A percentile compares a stretch with the other conserved stretches of the same genome.
These are phyloP conservation scores for Leucocoprinus sp. DNA, from an alignment of 768 basidiomycete genomes.

Conservation along the genomic window DNA sequence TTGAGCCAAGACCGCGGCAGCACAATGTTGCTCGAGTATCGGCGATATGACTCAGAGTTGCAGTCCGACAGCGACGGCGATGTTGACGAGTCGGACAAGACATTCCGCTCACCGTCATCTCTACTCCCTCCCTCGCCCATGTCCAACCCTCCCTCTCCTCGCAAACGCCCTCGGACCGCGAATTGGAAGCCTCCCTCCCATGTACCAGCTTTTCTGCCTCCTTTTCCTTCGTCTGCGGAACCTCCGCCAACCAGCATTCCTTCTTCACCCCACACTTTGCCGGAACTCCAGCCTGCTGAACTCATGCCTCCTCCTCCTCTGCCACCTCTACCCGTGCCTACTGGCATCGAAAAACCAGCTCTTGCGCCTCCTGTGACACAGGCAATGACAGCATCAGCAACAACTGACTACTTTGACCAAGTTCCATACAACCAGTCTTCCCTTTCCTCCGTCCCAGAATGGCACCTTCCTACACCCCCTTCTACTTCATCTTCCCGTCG, in stretches of 20 bases:
- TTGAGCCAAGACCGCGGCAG: slow-evolving; percentile 48
- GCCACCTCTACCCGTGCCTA: slow-evolving; percentile 14
- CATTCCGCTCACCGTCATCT: slow-evolving; percentile 24
- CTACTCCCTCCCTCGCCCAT: slow-evolving; percentile 46
- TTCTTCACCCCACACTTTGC: slow-evolving; percentile 20
- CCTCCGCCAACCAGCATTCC: slow-evolving; percentile 20
- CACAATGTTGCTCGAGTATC: slow-evolving; percentile 44
- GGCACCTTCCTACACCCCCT: slow-evolving; percentile 54
- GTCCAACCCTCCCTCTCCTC: slow-evolving; percentile 45
- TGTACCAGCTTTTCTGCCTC: slow-evolving; percentile 60
- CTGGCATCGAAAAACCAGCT: slow-evolving; percentile 29
- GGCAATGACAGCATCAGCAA: slow-evolving; percentile 39
- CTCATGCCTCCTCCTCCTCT: slow-evolving; percentile 8
- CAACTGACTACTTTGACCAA: slow-evolving; percentile 64
- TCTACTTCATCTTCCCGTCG: slow-evolving; percentile 13
- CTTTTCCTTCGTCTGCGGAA: slow-evolving; percentile 50
- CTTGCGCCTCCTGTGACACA: slow-evolving; percentile 27
- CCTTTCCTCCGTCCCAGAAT: slow-evolving; percentile 53
- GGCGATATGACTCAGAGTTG: slow-evolving; percentile 26
- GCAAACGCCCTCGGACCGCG: slow-evolving; percentile 49
- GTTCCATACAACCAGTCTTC: slow-evolving; percentile 71
- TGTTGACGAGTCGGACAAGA: slow-evolving; percentile 18
- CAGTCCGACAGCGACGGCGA: slow-evolving; percentile 25
- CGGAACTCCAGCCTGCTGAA: slow-evolving; percentile 25
- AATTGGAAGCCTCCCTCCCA: slow-evolving; percentile 57